phyloP scores from a whole-genome alignment of 441 rosid genomes.

The Erodium moschatum region DNA sequence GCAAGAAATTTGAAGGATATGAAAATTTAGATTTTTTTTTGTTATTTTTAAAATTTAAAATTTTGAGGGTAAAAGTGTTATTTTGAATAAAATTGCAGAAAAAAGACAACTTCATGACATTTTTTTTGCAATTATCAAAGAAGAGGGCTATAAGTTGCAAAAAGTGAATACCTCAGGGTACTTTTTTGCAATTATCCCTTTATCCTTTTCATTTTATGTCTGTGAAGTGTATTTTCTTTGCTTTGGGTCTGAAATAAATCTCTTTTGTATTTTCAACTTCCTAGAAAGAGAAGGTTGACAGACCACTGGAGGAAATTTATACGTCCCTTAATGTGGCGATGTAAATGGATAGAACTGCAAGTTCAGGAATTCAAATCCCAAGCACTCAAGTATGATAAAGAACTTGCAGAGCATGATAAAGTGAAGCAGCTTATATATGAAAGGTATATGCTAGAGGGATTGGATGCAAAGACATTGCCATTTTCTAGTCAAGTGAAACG shows the following conservation, averaged over 20 bases:
- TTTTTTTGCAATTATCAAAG: too few relatives aligned
- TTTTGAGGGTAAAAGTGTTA: too few relatives aligned
- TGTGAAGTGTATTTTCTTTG: not conserved
- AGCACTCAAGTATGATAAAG: constrained; percentile 53
- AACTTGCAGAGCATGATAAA: constrained; percentile 37
- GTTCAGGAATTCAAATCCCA: constrained; percentile 44
- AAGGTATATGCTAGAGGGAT: constrained; percentile 30
- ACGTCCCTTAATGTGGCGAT: constrained; percentile 70
- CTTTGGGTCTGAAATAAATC: not conserved
- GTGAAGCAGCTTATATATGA: constrained; percentile 38
- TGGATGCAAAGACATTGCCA: constrained; percentile 36
- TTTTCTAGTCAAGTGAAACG: constrained; percentile 33
- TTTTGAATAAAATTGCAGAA: too few relatives aligned
- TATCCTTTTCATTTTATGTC: not conserved
- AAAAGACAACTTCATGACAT: too few relatives aligned
- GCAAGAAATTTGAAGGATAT: too few relatives aligned
- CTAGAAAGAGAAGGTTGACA: constrained; percentile 66
- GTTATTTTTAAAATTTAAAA: too few relatives aligned
- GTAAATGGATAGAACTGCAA: constrained; percentile 77
- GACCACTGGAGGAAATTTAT: constrained; percentile 75
- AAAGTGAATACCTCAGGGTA: too few relatives aligned
- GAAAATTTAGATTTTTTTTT: too few relatives aligned
- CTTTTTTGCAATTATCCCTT: too few relatives aligned
- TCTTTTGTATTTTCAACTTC: constrained; percentile 16
- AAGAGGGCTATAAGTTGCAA: too few relatives aligned